A percentile compares a stretch with the other conserved stretches of the same genome.
Conservation (phyloP, 2,329 filamentous ascomycete species). For the Magnaporthiopsis poae region DNA sequence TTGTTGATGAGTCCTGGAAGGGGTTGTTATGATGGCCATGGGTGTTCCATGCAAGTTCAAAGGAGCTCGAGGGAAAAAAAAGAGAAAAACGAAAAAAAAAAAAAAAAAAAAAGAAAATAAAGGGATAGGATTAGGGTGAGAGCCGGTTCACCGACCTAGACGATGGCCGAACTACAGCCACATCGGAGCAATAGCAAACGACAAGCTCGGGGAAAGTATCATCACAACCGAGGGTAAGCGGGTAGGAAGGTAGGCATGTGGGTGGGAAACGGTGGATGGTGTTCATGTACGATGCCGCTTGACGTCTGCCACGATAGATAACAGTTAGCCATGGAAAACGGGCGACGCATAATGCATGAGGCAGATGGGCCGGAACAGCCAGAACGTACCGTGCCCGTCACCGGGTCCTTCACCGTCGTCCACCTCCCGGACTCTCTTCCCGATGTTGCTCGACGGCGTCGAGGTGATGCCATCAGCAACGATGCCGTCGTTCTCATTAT, state of each 20-base stretch:
- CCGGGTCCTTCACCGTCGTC: constrained; percentile 26
- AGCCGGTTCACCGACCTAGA: background rate
- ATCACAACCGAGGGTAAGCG: background rate
- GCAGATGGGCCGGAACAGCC: background rate
- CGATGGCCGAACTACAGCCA: background rate
- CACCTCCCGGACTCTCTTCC: constrained; percentile 22
- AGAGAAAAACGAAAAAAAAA: constrained; percentile 1
- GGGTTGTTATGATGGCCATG: background rate
- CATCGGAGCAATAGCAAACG: background rate
- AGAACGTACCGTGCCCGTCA: constrained; percentile 24
- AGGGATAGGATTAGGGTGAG: background rate
- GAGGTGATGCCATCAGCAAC: constrained; percentile 13
- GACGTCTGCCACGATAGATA: constrained; percentile 27
- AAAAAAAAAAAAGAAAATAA: constrained; percentile 1
- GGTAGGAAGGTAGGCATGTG: background rate
- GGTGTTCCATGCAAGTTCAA: background rate
- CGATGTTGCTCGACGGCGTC: constrained; percentile 18
- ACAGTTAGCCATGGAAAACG: background rate
- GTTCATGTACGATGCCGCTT: constrained; percentile 40
- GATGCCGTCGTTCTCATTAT: constrained; percentile 24
- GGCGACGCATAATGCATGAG: constrained; percentile 17
- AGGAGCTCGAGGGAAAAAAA: background rate
- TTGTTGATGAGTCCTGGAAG: background rate
- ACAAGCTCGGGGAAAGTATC: background rate
- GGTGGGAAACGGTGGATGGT: constrained; percentile 10